Percentiles rank a stretch among this genome's conserved stretches.
Evolutionary conservation across 2,329 filamentous ascomycete species (phyloP).

Genomic region (Pseudomassariella vexata): DNA sequence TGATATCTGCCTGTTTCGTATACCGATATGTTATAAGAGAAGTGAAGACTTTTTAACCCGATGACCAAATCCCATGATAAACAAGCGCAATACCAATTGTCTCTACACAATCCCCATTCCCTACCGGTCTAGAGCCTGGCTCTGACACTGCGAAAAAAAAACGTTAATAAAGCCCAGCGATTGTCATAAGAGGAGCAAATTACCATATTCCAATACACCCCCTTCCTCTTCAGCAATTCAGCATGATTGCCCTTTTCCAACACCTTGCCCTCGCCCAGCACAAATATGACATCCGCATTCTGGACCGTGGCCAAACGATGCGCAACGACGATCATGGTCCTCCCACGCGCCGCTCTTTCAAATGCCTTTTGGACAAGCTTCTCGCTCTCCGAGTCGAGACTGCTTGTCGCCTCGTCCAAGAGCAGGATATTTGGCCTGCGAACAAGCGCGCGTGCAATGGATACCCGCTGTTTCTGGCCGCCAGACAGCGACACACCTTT

Average conservation of each 20-base stretch:
- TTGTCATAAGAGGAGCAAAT: slow-evolving; percentile 2
- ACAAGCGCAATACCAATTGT: no score
- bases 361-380: slow-evolving; percentile 62
- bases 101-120: no score
- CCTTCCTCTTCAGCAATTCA: slow-evolving; percentile 44
- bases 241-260: slow-evolving; percentile 48
- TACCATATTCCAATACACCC: slow-evolving; percentile 55
- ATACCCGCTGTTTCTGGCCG: slow-evolving; percentile 67
- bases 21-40: no score
- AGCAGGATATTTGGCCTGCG: slow-evolving; percentile 61
- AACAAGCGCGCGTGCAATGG: slow-evolving; percentile 64
- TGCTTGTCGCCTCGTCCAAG: slow-evolving; percentile 68
- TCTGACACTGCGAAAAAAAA: slow-evolving; percentile 43
- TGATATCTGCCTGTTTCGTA: no score
- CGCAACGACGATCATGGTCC: slow-evolving; percentile 70
- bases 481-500: slow-evolving; percentile 62
- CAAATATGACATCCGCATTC: slow-evolving; percentile 75
- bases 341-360: slow-evolving; percentile 53
- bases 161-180: slow-evolving; percentile 11
- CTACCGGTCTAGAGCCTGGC: slow-evolving; percentile 50
- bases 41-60: no score
- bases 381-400: slow-evolving; percentile 54
- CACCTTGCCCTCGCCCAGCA: slow-evolving; percentile 61
- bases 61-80: no score
- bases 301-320: slow-evolving; percentile 73